Percentiles rank a stretch among this genome's conserved stretches.
These are phyloP conservation scores for Carallia brachiata DNA, from an alignment of 345 rosid species.

Conservation along the genomic window DNA sequence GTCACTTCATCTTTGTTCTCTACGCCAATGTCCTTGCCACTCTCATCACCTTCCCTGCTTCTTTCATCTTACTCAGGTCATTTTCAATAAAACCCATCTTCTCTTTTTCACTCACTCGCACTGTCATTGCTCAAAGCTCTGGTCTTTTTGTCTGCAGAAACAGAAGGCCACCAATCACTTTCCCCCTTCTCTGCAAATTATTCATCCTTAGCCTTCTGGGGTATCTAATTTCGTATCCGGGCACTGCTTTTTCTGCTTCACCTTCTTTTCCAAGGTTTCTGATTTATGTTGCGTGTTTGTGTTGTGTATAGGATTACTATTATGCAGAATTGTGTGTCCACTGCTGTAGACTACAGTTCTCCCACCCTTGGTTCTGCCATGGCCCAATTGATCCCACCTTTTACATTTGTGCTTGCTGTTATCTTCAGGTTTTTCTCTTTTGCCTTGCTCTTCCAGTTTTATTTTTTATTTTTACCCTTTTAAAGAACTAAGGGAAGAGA, in stretches of 20 bases:
- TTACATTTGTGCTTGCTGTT: conserved; percentile 59
- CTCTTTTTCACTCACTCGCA: not conserved
- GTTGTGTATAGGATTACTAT: conserved; percentile 38
- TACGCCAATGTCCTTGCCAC: conserved; percentile 46
- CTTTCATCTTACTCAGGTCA: conserved; percentile 33
- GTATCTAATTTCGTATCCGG: conserved; percentile 17
- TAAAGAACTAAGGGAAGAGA: not conserved
- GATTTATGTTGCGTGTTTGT: not conserved
- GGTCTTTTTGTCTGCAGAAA: conserved; percentile 17
- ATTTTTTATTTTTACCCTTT: not conserved
- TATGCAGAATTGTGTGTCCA: conserved; percentile 47
- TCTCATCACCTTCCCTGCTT: conserved; percentile 32
- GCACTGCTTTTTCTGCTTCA: not conserved
- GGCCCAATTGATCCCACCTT: conserved; percentile 46
- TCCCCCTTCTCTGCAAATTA: conserved; percentile 43
- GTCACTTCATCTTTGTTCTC: conserved; percentile 38
- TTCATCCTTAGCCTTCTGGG: conserved; percentile 48
- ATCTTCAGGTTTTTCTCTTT: conserved; percentile 47
- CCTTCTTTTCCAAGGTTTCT: not conserved
- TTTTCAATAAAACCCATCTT: not conserved
- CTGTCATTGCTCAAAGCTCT: not conserved
- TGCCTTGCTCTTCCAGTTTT: not conserved
- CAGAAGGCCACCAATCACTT: conserved; percentile 37
- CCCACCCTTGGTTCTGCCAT: conserved; percentile 57
- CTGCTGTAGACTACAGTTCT: conserved; percentile 52